These are phyloP conservation scores for Acorus calamus DNA, from an alignment of 106 monocot genomes.

Conservation along the genomic window DNA sequence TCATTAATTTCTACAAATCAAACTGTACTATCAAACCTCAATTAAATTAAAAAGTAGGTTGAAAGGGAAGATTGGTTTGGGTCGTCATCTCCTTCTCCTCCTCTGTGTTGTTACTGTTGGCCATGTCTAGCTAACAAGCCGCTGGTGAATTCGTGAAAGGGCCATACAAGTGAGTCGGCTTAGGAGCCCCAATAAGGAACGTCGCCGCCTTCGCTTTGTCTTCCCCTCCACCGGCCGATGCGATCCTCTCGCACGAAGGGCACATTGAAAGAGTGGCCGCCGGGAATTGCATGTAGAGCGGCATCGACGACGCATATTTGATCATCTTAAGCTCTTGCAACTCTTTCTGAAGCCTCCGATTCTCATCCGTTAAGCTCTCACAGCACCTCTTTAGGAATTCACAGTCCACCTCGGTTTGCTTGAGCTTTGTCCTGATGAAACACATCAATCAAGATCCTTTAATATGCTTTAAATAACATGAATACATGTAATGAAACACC, in stretches of 20 bases:
- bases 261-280: constrained; percentile 14
- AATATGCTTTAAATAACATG: too few relatives aligned
- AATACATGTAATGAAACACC: not conserved
- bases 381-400: constrained; percentile 27
- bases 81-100: too few relatives aligned
- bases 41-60: too few relatives aligned
- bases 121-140: too few relatives aligned
- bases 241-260: constrained; percentile 25
- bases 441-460: not conserved
- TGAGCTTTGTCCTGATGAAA: constrained; percentile 29
- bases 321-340: constrained; percentile 16
- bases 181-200: too few relatives aligned
- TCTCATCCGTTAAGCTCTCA: constrained; percentile 29
- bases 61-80: too few relatives aligned
- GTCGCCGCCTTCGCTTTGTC: too few relatives aligned
- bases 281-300: constrained; percentile 3
- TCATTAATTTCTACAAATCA: too few relatives aligned
- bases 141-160: too few relatives aligned
- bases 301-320: not conserved
- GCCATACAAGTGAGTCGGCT: too few relatives aligned
- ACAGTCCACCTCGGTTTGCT: constrained; percentile 38
- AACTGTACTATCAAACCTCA: too few relatives aligned
- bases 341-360: constrained; percentile 30
- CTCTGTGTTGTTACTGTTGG: too few relatives aligned
- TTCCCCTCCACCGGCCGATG: not conserved